phyloP scores from a whole-genome alignment of 2,329 filamentous ascomycete genomes.

The Hypocrella siamensis region DNA sequence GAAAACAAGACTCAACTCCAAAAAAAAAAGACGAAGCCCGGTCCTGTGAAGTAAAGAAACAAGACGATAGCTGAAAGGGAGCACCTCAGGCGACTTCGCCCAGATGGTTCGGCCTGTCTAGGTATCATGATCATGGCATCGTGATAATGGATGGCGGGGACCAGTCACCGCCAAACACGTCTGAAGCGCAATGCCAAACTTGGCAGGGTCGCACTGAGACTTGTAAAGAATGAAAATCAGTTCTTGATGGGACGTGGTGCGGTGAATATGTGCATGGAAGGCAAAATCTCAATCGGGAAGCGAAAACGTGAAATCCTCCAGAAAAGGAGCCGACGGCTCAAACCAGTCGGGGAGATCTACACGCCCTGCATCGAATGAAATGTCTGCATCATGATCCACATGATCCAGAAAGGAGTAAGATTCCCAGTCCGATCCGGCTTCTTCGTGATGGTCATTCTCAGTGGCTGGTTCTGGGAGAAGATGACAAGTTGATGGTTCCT shows the following conservation, averaged over 20 bases:
- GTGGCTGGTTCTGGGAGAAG: slow-evolving; percentile 2
- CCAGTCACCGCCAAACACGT: slow-evolving; percentile 1
- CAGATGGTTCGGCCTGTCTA: background rate
- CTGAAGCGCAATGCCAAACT: background rate
- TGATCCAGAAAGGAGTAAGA: slow-evolving; percentile 3
- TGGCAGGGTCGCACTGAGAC: background rate
- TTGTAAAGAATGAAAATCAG: too few relatives aligned
- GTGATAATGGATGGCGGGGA: slow-evolving; percentile 1
- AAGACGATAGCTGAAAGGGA: background rate
- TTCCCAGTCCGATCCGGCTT: slow-evolving; percentile 5
- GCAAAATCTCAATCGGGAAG: slow-evolving; percentile 2
- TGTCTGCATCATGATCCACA: slow-evolving; percentile 4
- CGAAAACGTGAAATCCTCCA: slow-evolving; percentile 4
- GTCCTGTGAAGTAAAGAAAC: background rate
- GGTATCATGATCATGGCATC: slow-evolving; percentile 2
- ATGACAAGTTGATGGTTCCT: slow-evolving; percentile 3
- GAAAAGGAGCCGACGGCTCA: slow-evolving; percentile 3
- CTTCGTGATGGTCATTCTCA: slow-evolving; percentile 4
- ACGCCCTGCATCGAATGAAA: slow-evolving; percentile 3
- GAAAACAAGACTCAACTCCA: too few relatives aligned
- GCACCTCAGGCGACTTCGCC: too few relatives aligned
- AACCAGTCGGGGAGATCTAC: slow-evolving; percentile 4
- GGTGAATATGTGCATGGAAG: background rate
- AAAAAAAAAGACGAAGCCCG: too few relatives aligned
- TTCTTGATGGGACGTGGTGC: too few relatives aligned